Evolutionary conservation across 257 asterid species (phyloP), one percentile per base, ranked within the genome.

Genomic region (Galeopsis tetrahit): DNA sequence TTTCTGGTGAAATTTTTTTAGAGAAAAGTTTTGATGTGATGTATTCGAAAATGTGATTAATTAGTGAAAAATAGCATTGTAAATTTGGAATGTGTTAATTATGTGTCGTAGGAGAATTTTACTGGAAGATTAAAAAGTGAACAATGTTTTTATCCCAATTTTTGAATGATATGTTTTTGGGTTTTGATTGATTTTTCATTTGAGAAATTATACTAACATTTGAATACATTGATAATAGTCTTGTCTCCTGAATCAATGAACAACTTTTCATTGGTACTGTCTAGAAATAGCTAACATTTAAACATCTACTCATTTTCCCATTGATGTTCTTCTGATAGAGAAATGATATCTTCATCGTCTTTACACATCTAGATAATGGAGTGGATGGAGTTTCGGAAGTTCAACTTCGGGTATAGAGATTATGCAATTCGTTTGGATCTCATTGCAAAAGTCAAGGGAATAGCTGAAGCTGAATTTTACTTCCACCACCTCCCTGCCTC

Each of bases 381-480:
- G 60, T 93, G 98, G 97, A 93, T 88, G 96, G 86, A 79, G 73
- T 66, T 40, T 60, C 85, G 90, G 79, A 81, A 81, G 71, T 69
- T 81, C 44, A 78, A 85, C 82, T 77, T 85, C 28, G 72, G 74
- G 15, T 59, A 33, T 57, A 63, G 21, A 10, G 92, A 90, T 71
- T 69, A 79, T 58, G 86, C 95, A 9, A 46, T 80, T 35, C 87
- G 80, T 35, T 71, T 93, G 85, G 91, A 90, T 77, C 88, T 93
- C 59, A 79, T 79, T 33, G 85, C 81, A 31, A 87, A 90, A 80
- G 86, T 66, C 61, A 75, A 87, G 3, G 96, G 97, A 8, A 66
- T 90, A 78, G 77, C 78, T 33, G 97, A 86, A 39, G 98, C 97
- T 42, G 96, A 93, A 72, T 77, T 74, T n/a, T 86, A 86, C 82